These are phyloP conservation scores for Cunninghamia lanceolata DNA, from an alignment of 75 land plant species.

Conservation along the genomic window DNA sequence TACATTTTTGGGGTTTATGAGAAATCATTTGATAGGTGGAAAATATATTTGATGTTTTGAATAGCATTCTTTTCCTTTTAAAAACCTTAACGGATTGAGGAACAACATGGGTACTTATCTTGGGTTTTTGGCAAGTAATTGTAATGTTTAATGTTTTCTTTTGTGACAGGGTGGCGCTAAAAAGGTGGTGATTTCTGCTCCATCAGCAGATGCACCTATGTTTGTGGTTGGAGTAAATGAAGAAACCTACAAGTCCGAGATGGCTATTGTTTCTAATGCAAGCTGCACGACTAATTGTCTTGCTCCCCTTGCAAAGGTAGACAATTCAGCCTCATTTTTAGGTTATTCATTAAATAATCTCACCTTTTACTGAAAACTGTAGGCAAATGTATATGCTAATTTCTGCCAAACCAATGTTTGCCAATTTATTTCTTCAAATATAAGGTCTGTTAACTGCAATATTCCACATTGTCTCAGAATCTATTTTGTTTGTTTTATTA, in stretches of 20 bases:
- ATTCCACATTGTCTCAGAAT: background rate
- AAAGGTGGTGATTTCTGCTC: slow-evolving; percentile 97
- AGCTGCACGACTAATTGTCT: slow-evolving; percentile 98
- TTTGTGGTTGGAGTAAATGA: slow-evolving; percentile 97
- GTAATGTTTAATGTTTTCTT: background rate
- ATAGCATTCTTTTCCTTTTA: background rate
- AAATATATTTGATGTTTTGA: background rate
- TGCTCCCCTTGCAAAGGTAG: slow-evolving; percentile 97
- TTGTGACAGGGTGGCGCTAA: slow-evolving; percentile 86
- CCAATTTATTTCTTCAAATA: background rate
- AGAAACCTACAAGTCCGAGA: slow-evolving; percentile 61
- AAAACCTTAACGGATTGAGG: background rate
- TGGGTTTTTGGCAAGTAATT: background rate
- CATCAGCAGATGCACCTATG: slow-evolving; percentile 99
- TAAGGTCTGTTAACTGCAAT: background rate
- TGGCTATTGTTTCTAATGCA: slow-evolving; percentile 95
- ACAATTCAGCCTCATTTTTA: background rate
- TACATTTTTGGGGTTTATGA: background rate
- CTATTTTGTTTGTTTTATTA: background rate
- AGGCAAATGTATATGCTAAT: background rate
- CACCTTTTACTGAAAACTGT: background rate
- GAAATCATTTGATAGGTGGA: background rate
- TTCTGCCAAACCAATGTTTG: background rate
- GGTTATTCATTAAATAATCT: background rate
- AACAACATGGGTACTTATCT: background rate